Conservation (phyloP, 2,329 filamentous ascomycete genomes). For the Raffaelea albimanens region DNA sequence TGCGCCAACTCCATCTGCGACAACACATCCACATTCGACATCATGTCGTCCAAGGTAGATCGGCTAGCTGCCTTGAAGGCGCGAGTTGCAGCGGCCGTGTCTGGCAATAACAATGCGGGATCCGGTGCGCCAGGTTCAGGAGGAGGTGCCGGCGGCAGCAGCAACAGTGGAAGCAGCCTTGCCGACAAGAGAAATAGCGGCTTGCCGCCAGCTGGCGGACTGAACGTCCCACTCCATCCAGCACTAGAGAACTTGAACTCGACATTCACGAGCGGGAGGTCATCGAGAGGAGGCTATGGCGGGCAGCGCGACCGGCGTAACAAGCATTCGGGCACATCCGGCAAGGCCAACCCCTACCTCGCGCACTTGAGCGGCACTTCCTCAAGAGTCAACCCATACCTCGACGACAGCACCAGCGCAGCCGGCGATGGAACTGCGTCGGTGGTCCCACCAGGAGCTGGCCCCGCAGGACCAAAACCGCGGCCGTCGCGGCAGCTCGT, state of each 20-base stretch:
- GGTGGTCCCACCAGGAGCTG: too few relatives aligned
- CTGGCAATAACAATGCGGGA: background rate
- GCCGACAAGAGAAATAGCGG: slow-evolving; percentile 7
- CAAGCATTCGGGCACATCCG: too few relatives aligned
- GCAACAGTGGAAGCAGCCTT: slow-evolving; percentile 36
- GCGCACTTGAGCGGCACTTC: too few relatives aligned
- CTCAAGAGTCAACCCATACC: slow-evolving; percentile 61
- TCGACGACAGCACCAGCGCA: slow-evolving; percentile 54
- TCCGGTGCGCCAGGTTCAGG: background rate
- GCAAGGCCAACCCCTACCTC: background rate
- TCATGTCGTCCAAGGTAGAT: slow-evolving; percentile 37
- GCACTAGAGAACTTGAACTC: slow-evolving; percentile 53
- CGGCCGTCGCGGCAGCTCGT: slow-evolving; percentile 67
- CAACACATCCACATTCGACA: background rate
- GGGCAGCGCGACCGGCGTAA: slow-evolving; percentile 6
- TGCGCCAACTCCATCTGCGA: too few relatives aligned
- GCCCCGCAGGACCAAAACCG: slow-evolving; percentile 31
- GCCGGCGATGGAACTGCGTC: slow-evolving; percentile 39
- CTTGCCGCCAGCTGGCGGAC: slow-evolving; percentile 40
- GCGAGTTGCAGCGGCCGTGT: slow-evolving; percentile 65
- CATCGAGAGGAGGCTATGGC: slow-evolving; percentile 25
- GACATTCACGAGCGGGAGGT: slow-evolving; percentile 27
- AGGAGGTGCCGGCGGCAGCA: slow-evolving; percentile 32
- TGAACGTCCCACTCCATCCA: slow-evolving; percentile 70
- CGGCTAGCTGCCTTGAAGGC: slow-evolving; percentile 70